A percentile compares a stretch with the other conserved stretches of the same genome.
Conservation (phyloP, 345 rosid species). For the Eucalyptus microcorys region DNA sequence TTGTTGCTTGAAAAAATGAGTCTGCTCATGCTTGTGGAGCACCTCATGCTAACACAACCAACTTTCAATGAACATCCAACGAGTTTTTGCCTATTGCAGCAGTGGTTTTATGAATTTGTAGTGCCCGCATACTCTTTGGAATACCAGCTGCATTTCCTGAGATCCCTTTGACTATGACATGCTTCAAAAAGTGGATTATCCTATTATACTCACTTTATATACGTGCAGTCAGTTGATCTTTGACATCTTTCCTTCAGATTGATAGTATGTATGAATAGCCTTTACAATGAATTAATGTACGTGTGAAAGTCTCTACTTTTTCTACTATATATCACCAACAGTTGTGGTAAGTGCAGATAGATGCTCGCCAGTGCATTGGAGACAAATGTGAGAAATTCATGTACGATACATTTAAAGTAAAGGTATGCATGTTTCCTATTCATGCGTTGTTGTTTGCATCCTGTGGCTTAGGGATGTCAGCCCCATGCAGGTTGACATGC, state of each 20-base stretch:
- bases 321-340: neutral
- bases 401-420: constrained; percentile 43
- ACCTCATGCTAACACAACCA: neutral
- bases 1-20: neutral
- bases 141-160: neutral
- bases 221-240: neutral
- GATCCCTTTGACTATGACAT: neutral
- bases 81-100: neutral
- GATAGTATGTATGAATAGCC: neutral
- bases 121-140: neutral
- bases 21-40: neutral
- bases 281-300: neutral
- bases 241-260: neutral
- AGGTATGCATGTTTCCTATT: constrained; percentile 27
- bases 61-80: neutral
- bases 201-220: neutral
- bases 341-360: constrained; percentile 24
- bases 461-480: neutral
- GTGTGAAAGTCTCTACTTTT: neutral
- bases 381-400: constrained; percentile 84
- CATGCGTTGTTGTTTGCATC: neutral
- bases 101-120: neutral
- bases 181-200: neutral
- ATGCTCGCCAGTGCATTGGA: constrained; percentile 22
- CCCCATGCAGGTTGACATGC: constrained; percentile 69